Conservation (phyloP, 805 yeast genomes). For the Wickerhamiella alocasiicola region DNA sequence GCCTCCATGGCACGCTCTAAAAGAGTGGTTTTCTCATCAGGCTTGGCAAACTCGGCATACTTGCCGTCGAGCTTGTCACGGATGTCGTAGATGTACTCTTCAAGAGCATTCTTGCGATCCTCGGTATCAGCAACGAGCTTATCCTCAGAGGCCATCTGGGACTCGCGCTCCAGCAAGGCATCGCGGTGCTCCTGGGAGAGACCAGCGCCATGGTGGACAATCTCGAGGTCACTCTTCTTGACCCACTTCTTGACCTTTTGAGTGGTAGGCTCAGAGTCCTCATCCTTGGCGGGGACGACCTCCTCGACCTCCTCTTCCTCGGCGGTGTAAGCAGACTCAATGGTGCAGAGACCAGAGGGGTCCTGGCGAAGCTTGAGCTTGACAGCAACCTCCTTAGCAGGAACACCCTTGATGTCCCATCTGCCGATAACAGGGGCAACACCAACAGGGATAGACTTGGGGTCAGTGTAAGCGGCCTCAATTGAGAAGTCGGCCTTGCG, state of each 20-base stretch:
- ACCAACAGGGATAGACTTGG: conserved; percentile 59
- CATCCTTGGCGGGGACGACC: conserved; percentile 34
- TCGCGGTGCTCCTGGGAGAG: conserved; percentile 54
- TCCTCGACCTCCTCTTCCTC: conserved; percentile 86
- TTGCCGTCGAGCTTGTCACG: conserved; percentile 93
- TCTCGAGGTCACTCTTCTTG: conserved; percentile 67
- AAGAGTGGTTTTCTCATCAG: conserved; percentile 76
- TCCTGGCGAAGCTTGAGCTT: conserved; percentile 94
- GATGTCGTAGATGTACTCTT: conserved; percentile 95
- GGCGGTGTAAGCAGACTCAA: conserved; percentile 89
- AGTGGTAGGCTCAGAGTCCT: conserved; percentile 57
- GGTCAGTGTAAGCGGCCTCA: conserved; percentile 74
- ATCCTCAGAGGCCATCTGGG: conserved; percentile 74
- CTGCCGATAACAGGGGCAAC: conserved; percentile 54
- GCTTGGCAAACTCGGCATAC: conserved; percentile 78
- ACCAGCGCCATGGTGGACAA: conserved; percentile 41
- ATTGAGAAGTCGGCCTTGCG: conserved; percentile 81
- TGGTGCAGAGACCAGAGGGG: conserved; percentile 87
- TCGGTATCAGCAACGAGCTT: conserved; percentile 97
- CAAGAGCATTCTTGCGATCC: conserved; percentile 95
- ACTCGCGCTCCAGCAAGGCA: conserved; percentile 67
- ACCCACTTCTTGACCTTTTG: conserved; percentile 85
- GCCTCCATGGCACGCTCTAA: conserved; percentile 62
- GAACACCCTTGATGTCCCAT: conserved; percentile 82
- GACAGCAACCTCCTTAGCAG: conserved; percentile 63